Conservation (phyloP, 73 alveolate genomes). For the Effrenium voratum region DNA sequence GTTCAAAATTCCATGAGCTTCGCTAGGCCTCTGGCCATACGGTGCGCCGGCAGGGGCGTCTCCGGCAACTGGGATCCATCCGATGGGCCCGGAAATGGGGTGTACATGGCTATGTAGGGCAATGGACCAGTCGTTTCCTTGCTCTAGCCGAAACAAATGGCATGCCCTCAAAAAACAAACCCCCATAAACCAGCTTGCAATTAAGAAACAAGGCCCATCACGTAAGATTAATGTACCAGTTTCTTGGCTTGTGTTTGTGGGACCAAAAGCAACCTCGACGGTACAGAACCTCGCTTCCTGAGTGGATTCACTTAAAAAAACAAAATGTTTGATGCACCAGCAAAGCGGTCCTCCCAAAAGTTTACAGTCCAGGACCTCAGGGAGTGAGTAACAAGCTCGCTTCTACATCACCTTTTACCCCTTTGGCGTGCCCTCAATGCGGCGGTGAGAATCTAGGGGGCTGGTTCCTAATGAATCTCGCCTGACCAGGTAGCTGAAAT, state of each 20-base stretch:
- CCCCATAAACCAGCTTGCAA: background rate
- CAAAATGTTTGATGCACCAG: too few relatives aligned
- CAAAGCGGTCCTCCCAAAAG: too few relatives aligned
- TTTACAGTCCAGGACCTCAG: too few relatives aligned
- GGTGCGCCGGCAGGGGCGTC: slow-evolving; percentile 38
- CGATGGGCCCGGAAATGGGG: background rate
- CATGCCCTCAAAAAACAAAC: background rate
- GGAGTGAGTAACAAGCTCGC: too few relatives aligned
- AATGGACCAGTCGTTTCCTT: background rate
- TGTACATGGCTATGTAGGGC: background rate
- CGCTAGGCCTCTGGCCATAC: slow-evolving; percentile 16
- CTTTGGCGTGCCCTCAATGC: too few relatives aligned
- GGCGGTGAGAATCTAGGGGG: too few relatives aligned
- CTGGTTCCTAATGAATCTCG: too few relatives aligned
- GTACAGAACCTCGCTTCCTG: too few relatives aligned
- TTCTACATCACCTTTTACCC: too few relatives aligned
- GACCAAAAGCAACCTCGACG: background rate
- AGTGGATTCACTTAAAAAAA: too few relatives aligned
- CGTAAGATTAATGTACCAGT: background rate
- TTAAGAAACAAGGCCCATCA: background rate
- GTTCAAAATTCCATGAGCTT: background rate
- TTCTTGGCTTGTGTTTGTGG: background rate
- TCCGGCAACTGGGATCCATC: slow-evolving; percentile 10
- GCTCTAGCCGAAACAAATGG: background rate
- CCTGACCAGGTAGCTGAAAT: too few relatives aligned